Base-by-base conservation (phyloP, 208 protist species). In the Leishmania tropica region DNA sequence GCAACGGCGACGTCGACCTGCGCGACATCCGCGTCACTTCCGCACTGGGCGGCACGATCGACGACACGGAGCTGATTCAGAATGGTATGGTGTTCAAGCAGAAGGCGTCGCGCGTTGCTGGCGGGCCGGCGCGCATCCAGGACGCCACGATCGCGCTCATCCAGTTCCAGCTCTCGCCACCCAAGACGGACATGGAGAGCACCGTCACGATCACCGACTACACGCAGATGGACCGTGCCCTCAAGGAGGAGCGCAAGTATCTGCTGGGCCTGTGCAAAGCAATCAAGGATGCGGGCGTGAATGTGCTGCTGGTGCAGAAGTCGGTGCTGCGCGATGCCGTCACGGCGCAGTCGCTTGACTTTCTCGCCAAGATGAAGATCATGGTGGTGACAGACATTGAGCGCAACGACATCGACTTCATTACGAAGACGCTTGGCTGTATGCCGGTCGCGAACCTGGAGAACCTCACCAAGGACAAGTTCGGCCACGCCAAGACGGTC, bases 281-380 rank as follows among this genome's bases (percentile, higher is more conserved):
- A 68, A 99, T 99, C 87, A 97, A 99, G 83, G 99, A 99, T 81
- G 92, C 93, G 21, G 98, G 98, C 47, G 99, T 98, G 86, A 99
- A 99, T 87, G 99, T 99, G 21, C 87, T 99, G n/a, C 94, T 99
- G 37, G 94, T 99, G 40, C 99, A 99, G 92, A 99, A 99, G 90
- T 99, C 93, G 37, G 99, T 99, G 81, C 94, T 99, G 51, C 94
- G 99, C 70, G 99, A 99, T 83, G 99, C 99, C 68, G 96, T 99
- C 31, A 99, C 88, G 71, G 97, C 99, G 75, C 92, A 99, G 71
- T 98, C 98, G n/a, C 94, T 99, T 24, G 96, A 99, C 89, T 99
- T 99, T 87, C 88, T 99, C 15, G 95, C 98, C 72, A 99, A 99
- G 94, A 95, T 99, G 85, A 99, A 99, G 86, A 99, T 99, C 85